phyloP scores from a whole-genome alignment of 345 rosid species.

The Lepidium didymum region DNA sequence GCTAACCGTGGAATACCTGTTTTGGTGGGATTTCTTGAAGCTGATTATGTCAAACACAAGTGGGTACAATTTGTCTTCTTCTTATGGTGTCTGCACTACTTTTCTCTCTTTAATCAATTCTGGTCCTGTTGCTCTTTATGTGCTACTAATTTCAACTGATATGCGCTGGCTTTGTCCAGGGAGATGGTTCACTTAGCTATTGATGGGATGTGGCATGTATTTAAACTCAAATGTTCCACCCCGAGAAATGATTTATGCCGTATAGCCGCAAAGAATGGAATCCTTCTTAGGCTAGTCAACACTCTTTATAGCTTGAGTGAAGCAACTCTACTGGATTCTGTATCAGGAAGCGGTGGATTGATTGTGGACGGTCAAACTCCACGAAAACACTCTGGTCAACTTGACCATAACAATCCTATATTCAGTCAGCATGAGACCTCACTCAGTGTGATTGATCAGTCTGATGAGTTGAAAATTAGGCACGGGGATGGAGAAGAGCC shows the following conservation, averaged over 20 bases:
- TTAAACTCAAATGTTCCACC: constrained; percentile 90
- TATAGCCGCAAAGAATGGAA: constrained; percentile 92
- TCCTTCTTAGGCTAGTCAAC: constrained; percentile 76
- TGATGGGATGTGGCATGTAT: constrained; percentile 99
- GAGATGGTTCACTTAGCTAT: constrained; percentile 99
- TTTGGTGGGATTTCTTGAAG: constrained; percentile 89
- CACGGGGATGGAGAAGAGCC: constrained; percentile 62
- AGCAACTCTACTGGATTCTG: constrained; percentile 75
- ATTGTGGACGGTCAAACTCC: constrained; percentile 53
- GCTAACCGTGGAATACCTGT: constrained; percentile 93
- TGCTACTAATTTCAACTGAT: constrained; percentile 23
- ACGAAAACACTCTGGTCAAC: constrained; percentile 65
- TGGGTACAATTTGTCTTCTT: constrained; percentile 24
- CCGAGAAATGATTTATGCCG: constrained; percentile 93
- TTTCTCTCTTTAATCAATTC: background rate
- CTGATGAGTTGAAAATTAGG: constrained; percentile 49
- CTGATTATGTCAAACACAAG: constrained; percentile 96
- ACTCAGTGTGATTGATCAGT: constrained; percentile 43
- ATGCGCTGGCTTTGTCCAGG: constrained; percentile 44
- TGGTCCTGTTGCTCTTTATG: constrained; percentile 1
- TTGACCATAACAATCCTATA: constrained; percentile 55
- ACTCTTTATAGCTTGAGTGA: constrained; percentile 96
- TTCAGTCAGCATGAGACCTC: constrained; percentile 48
- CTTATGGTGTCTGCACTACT: background rate
- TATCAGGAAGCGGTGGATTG: constrained; percentile 48